Percentiles rank a stretch among this genome's conserved stretches.
phyloP scores from a whole-genome alignment of 176 grass and related monocot species.

The Carex cristatella region DNA sequence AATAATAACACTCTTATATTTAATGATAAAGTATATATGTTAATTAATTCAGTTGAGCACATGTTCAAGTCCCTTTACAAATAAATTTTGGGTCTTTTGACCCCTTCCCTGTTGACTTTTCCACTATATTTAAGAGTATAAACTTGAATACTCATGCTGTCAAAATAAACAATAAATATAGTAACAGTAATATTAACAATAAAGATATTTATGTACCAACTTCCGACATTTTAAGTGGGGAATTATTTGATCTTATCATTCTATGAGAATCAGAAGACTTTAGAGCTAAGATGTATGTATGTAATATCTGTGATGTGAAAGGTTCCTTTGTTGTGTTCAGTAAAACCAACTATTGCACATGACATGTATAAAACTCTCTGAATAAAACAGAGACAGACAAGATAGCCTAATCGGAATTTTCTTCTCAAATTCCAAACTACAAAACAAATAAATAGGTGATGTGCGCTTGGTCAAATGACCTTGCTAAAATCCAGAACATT shows the following conservation, averaged over 20 bases:
- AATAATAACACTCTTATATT: too few species aligned
- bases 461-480: neutral
- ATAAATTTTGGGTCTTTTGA: too few species aligned
- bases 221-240: neutral
- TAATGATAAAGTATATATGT: too few species aligned
- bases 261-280: neutral
- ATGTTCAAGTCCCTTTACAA: too few species aligned
- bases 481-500: too few species aligned
- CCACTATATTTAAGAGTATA: too few species aligned
- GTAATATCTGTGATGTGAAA: neutral
- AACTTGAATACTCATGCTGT: too few species aligned
- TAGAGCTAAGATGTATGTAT: neutral
- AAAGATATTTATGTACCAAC: too few species aligned
- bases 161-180: too few species aligned
- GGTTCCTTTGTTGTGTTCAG: neutral
- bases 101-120: too few species aligned
- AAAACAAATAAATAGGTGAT: neutral
- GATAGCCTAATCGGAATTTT: neutral
- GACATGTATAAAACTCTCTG: neutral
- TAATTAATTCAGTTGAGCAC: too few species aligned
- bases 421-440: neutral
- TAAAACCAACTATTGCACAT: neutral
- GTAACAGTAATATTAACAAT: too few species aligned
- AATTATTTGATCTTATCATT: neutral
- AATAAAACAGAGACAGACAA: neutral